Percentiles rank a stretch among this genome's conserved stretches.
Conservation (phyloP, 805 yeast genomes). For the Saccharomycopsis amapae region DNA sequence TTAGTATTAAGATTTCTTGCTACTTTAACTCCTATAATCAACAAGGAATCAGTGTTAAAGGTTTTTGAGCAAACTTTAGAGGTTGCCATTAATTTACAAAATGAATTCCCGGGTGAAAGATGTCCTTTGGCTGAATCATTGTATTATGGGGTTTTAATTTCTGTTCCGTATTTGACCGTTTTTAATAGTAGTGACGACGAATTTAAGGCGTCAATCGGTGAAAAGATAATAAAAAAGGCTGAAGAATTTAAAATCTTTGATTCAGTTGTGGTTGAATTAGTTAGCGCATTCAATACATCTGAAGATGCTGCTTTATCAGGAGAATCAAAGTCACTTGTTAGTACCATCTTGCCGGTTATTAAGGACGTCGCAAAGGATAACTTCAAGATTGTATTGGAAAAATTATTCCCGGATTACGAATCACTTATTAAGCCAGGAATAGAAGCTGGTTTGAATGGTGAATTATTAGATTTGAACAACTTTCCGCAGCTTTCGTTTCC, state of each 20-base stretch:
- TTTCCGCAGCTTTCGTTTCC: slow-evolving; percentile 30
- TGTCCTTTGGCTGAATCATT: slow-evolving; percentile 61
- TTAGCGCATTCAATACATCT: slow-evolving; percentile 21
- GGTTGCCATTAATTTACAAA: slow-evolving; percentile 51
- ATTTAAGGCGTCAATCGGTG: slow-evolving; percentile 32
- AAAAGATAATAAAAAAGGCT: slow-evolving; percentile 39
- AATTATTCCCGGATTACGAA: slow-evolving; percentile 33
- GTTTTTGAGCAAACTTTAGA: slow-evolving; percentile 41
- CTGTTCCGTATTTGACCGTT: slow-evolving; percentile 58
- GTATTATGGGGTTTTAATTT: slow-evolving; percentile 50
- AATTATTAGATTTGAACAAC: slow-evolving; percentile 4
- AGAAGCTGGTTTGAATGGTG: slow-evolving; percentile 7
- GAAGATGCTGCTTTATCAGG: slow-evolving; percentile 36
- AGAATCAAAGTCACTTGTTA: slow-evolving; percentile 40
- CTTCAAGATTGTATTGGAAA: slow-evolving; percentile 24
- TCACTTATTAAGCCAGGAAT: slow-evolving; percentile 5
- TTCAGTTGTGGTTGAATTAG: slow-evolving; percentile 23
- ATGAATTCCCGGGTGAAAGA: slow-evolving; percentile 31
- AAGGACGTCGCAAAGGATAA: slow-evolving; percentile 31
- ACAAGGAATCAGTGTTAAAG: slow-evolving; percentile 35
- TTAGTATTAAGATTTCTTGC: slow-evolving; percentile 64
- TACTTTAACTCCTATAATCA: slow-evolving; percentile 51
- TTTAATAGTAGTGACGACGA: slow-evolving; percentile 32
- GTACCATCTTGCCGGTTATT: slow-evolving; percentile 47
- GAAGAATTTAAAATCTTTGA: slow-evolving; percentile 30